Evolutionary conservation across 2,329 filamentous ascomycete genomes (phyloP).

Genomic region (Alternaria tenuissima): DNA sequence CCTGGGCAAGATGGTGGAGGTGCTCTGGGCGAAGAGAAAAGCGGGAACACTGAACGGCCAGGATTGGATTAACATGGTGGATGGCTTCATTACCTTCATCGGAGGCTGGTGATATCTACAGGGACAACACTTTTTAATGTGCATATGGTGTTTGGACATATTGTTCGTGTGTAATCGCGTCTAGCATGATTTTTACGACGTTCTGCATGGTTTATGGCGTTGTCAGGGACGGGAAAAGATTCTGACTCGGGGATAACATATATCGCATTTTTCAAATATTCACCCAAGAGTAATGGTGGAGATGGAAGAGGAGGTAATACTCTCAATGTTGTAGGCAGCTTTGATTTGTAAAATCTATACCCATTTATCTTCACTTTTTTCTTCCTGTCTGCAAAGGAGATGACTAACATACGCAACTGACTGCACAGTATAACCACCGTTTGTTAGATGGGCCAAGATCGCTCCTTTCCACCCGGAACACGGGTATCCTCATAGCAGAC

Average conservation of each 20-base stretch:
- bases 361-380: neutral
- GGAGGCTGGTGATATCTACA: slow-evolving; percentile 34
- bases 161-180: neutral
- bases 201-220: slow-evolving; percentile 7
- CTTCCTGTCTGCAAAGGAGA: neutral
- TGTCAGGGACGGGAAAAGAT: neutral
- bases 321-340: neutral
- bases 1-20: slow-evolving; percentile 34
- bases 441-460: neutral
- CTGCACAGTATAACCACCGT: neutral
- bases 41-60: slow-evolving; percentile 41
- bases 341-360: slow-evolving; percentile 5
- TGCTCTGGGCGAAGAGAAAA: slow-evolving; percentile 46
- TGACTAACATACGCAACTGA: neutral
- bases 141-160: neutral
- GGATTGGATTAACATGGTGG: slow-evolving; percentile 48
- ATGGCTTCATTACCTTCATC: slow-evolving; percentile 45
- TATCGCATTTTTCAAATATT: neutral
- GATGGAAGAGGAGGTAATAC: neutral
- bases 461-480: neutral
- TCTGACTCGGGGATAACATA: neutral
- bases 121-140: neutral
- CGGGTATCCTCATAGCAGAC: neutral
- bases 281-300: neutral
- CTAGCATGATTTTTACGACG: slow-evolving; percentile 3